Conservation (phyloP, 1,139 yeast genomes). For the Hansenula lynferdii region DNA sequence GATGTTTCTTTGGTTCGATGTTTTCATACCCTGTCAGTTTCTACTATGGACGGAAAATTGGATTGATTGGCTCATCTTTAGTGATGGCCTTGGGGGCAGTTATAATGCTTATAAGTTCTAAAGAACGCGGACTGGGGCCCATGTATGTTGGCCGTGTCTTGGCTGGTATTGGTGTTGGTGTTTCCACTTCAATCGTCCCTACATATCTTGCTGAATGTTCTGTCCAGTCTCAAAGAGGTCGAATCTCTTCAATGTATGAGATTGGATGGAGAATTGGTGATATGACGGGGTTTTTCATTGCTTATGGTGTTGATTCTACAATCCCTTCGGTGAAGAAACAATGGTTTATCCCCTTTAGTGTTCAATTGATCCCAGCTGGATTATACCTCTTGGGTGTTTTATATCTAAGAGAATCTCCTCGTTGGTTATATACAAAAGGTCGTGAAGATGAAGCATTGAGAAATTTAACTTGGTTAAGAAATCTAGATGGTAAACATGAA, state of each 20-base stretch:
- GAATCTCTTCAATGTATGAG: slow-evolving; percentile 46
- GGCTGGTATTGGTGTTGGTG: slow-evolving; percentile 33
- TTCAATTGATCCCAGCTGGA: slow-evolving; percentile 41
- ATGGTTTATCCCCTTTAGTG: slow-evolving; percentile 40
- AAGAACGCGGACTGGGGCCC: slow-evolving; percentile 24
- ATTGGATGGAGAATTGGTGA: slow-evolving; percentile 50
- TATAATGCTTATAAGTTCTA: slow-evolving; percentile 30
- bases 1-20: slow-evolving; percentile 38
- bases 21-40: slow-evolving; percentile 38
- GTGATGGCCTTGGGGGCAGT: slow-evolving; percentile 42
- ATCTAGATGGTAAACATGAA: slow-evolving; percentile 45
- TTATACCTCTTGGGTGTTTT: slow-evolving; percentile 35
- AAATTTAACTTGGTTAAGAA: slow-evolving; percentile 40
- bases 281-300: slow-evolving; percentile 40
- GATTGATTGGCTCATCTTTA: slow-evolving; percentile 34
- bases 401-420: slow-evolving; percentile 42
- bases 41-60: slow-evolving; percentile 34
- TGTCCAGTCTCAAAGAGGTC: slow-evolving; percentile 45
- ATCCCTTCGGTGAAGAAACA: slow-evolving; percentile 17
- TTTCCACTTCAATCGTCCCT: slow-evolving; percentile 32
- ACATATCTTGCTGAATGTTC: slow-evolving; percentile 30
- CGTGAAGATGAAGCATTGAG: slow-evolving; percentile 33
- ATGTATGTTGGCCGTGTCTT: slow-evolving; percentile 35
- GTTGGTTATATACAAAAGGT: slow-evolving; percentile 37
- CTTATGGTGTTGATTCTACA: slow-evolving; percentile 32